Conservation (phyloP, 371 early-diverging fungal genomes). For the Saksenaea oblongispora region DNA sequence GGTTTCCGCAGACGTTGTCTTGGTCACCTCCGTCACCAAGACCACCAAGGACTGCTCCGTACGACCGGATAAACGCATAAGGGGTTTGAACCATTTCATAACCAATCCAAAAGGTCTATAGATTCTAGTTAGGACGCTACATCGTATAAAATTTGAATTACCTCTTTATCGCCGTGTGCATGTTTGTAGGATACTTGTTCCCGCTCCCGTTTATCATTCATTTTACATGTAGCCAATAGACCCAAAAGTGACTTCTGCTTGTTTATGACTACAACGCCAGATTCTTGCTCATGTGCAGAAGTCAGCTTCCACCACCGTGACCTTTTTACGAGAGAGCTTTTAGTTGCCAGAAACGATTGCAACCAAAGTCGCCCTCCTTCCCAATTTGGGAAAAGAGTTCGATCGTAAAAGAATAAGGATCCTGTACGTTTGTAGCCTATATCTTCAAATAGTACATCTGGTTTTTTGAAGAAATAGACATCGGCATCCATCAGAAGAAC, state of each 20-base stretch:
- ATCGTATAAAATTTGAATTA: background rate
- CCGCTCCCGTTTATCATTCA: slow-evolving; percentile 49
- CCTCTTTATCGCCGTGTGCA: slow-evolving; percentile 55
- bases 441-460: slow-evolving; percentile 47
- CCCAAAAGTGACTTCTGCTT: slow-evolving; percentile 50
- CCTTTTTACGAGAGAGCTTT: slow-evolving; percentile 22
- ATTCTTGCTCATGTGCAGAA: slow-evolving; percentile 51
- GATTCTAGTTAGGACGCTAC: background rate
- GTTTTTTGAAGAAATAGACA: slow-evolving; percentile 63
- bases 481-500: slow-evolving; percentile 71
- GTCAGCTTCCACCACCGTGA: slow-evolving; percentile 29
- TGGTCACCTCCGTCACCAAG: slow-evolving; percentile 7
- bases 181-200: slow-evolving; percentile 37
- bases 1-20: slow-evolving; percentile 8
- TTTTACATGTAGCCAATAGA: slow-evolving; percentile 47
- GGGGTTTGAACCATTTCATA: slow-evolving; percentile 43
- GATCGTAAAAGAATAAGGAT: slow-evolving; percentile 59
- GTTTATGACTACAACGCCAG: slow-evolving; percentile 57
- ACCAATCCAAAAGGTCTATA: slow-evolving; percentile 37
- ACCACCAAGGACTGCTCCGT: slow-evolving; percentile 35
- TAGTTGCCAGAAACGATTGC: slow-evolving; percentile 30
- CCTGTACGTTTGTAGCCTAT: slow-evolving; percentile 48
- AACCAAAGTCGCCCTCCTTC: slow-evolving; percentile 33
- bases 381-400: slow-evolving; percentile 40
- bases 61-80: slow-evolving; percentile 33